Evolutionary conservation across 345 rosid species (phyloP).

Genomic region (Euclidium syriacum): DNA sequence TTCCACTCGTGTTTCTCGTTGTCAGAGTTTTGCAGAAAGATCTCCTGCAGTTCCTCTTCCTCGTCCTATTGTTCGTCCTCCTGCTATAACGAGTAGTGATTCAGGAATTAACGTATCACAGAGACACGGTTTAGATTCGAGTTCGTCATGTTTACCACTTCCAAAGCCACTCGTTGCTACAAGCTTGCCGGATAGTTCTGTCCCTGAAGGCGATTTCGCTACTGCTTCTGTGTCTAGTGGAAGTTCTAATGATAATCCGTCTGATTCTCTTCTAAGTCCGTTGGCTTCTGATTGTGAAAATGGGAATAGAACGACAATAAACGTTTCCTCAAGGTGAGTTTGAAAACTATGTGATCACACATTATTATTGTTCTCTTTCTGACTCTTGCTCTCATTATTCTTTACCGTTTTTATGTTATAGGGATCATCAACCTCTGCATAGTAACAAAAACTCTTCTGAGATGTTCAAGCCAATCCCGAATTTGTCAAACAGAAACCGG

Average conservation of each 20-base stretch:
- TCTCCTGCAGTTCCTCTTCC: constrained; percentile 82
- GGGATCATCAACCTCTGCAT: constrained; percentile 48
- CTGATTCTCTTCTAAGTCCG: constrained; percentile 63
- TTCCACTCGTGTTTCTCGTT: constrained; percentile 59
- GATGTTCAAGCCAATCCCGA: constrained; percentile 48
- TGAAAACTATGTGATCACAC: constrained; percentile 8
- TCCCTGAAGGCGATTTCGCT: constrained; percentile 54
- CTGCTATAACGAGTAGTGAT: constrained; percentile 36
- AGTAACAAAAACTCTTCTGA: constrained; percentile 52
- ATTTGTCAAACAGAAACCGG: constrained; percentile 42
- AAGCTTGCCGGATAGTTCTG: constrained; percentile 37
- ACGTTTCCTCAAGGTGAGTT: constrained; percentile 62
- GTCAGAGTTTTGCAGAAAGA: constrained; percentile 81
- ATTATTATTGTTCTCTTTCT: not conserved
- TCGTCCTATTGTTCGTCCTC: constrained; percentile 48
- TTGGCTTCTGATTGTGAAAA: constrained; percentile 69
- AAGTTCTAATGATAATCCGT: constrained; percentile 62
- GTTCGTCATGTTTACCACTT: constrained; percentile 48
- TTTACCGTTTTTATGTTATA: constrained; percentile 43
- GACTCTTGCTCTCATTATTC: not conserved
- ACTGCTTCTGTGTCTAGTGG: constrained; percentile 65
- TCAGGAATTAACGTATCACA: constrained; percentile 42
- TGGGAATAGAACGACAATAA: constrained; percentile 47
- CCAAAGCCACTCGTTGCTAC: constrained; percentile 54
- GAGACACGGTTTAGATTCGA: constrained; percentile 45